Percentiles rank a stretch among this genome's conserved stretches.
These are phyloP conservation scores for Thecaphora frezii DNA, from an alignment of 1,284 basidiomycete genomes.

Conservation along the genomic window DNA sequence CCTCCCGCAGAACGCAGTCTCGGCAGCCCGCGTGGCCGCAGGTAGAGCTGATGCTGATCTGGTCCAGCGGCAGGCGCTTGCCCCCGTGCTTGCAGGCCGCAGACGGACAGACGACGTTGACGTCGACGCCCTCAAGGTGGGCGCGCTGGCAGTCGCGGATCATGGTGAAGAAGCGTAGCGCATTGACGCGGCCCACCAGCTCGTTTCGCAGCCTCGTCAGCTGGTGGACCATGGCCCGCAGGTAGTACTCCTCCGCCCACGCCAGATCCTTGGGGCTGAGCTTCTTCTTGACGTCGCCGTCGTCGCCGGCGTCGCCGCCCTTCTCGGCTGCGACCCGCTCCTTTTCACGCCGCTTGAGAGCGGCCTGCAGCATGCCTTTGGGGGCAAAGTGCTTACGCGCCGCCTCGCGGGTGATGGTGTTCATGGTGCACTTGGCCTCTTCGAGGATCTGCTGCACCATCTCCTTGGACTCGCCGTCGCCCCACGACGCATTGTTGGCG, in stretches of 20 bases:
- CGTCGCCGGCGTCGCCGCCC: slow-evolving; percentile 15
- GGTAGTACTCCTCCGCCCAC: slow-evolving; percentile 36
- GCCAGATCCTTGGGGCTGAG: slow-evolving; percentile 23
- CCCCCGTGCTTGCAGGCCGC: slow-evolving; percentile 20
- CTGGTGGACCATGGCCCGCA: slow-evolving; percentile 38
- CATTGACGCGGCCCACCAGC: slow-evolving; percentile 33
- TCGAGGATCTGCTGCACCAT: slow-evolving; percentile 68
- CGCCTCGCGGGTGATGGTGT: slow-evolving; percentile 10
- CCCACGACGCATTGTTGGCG: slow-evolving; percentile 64
- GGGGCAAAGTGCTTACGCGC: slow-evolving; percentile 17
- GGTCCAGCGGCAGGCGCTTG: slow-evolving; percentile 13
- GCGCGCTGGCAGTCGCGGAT: slow-evolving; percentile 43
- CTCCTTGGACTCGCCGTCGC: slow-evolving; percentile 73
- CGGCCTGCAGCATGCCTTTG: slow-evolving; percentile 22
- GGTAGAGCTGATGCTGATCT: slow-evolving; percentile 32
- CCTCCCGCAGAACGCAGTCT: slow-evolving; percentile 34
- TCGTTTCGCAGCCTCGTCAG: slow-evolving; percentile 43
- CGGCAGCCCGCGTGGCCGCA: slow-evolving; percentile 44
- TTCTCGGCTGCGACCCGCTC: slow-evolving; percentile 23
- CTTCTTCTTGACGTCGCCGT: slow-evolving; percentile 18
- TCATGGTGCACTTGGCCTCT: slow-evolving; percentile 59
- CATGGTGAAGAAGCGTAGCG: slow-evolving; percentile 43
- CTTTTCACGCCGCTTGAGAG: slow-evolving; percentile 28
- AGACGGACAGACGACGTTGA: slow-evolving; percentile 29
- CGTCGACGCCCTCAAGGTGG: slow-evolving; percentile 21